A percentile compares a stretch with the other conserved stretches of the same genome.
Conservation (phyloP, 164 flowering plant genomes). For the Pachysandra terminalis region DNA sequence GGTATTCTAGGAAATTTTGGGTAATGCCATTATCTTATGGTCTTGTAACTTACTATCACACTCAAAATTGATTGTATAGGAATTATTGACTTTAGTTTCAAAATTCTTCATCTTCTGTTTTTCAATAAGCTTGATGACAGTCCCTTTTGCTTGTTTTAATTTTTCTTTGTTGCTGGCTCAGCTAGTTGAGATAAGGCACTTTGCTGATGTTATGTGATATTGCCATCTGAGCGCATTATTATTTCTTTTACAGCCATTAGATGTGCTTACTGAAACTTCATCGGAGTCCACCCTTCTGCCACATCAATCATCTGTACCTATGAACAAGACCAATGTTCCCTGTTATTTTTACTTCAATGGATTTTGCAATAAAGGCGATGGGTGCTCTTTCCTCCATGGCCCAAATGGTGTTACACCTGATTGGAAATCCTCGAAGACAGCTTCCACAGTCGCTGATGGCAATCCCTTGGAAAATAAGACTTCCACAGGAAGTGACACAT, state of each 20-base stretch:
- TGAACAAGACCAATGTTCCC: slow-evolving; percentile 47
- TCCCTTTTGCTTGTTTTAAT: background rate
- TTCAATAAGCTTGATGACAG: background rate
- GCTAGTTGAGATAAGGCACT: background rate
- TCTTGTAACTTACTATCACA: too few species aligned
- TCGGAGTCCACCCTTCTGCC: slow-evolving; percentile 27
- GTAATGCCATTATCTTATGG: too few species aligned
- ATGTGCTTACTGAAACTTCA: slow-evolving; percentile 32
- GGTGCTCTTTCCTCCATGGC: slow-evolving; percentile 58
- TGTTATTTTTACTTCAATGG: slow-evolving; percentile 64
- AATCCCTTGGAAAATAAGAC: slow-evolving; percentile 28
- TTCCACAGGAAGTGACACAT: slow-evolving; percentile 18
- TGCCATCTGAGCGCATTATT: background rate
- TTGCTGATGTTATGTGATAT: slow-evolving; percentile 1
- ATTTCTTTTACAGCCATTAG: slow-evolving; percentile 51
- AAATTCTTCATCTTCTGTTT: background rate
- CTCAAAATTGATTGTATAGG: too few species aligned
- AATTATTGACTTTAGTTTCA: background rate
- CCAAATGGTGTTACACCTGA: slow-evolving; percentile 23
- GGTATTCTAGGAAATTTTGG: too few species aligned
- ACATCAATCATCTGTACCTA: slow-evolving; percentile 23
- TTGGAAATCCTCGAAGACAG: slow-evolving; percentile 22
- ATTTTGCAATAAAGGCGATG: slow-evolving; percentile 66
- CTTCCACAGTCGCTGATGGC: slow-evolving; percentile 16
- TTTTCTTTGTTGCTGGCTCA: background rate